Evolutionary conservation across 805 yeast genomes (phyloP).

Genomic region (Candida odintsovae): DNA sequence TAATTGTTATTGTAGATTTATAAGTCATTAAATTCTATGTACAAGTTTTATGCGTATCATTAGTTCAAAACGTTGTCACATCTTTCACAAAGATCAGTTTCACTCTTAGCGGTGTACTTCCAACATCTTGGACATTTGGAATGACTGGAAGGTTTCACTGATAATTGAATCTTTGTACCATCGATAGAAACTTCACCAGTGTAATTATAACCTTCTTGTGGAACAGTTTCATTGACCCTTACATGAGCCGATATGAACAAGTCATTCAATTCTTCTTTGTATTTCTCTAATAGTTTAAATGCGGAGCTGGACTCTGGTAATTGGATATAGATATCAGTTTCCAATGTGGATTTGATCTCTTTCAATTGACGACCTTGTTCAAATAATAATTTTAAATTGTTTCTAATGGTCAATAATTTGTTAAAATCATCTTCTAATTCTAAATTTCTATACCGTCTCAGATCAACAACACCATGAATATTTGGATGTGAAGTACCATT

Average conservation of each 20-base stretch:
- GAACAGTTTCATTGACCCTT: slow-evolving; percentile 25
- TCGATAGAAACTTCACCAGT: slow-evolving; percentile 25
- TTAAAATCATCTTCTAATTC: slow-evolving; percentile 37
- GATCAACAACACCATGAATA: slow-evolving; percentile 10
- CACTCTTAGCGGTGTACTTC: slow-evolving; percentile 57
- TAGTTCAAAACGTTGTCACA: slow-evolving; percentile 41
- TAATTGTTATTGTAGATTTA: too few relatives aligned
- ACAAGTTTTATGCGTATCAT: neutral
- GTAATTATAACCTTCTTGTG: slow-evolving; percentile 23
- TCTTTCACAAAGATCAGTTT: slow-evolving; percentile 56
- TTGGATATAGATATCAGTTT: slow-evolving; percentile 40
- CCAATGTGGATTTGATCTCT: slow-evolving; percentile 52
- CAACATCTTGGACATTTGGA: slow-evolving; percentile 93
- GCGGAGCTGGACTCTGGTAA: slow-evolving; percentile 16
- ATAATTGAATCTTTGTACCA: slow-evolving; percentile 26
- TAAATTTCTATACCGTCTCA: slow-evolving; percentile 27
- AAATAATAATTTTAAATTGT: slow-evolving; percentile 41
- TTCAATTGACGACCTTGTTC: slow-evolving; percentile 50
- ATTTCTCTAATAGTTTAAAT: slow-evolving; percentile 9
- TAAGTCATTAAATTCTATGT: neutral
- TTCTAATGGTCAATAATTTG: slow-evolving; percentile 41
- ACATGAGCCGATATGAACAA: slow-evolving; percentile 62
- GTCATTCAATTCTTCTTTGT: slow-evolving; percentile 42
- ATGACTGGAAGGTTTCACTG: slow-evolving; percentile 39
- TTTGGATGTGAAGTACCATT: slow-evolving; percentile 13